Percentiles rank a stretch among this genome's conserved stretches.
Evolutionary conservation across 192 early-diverging fungal species (phyloP).

Genomic region (Coemansia sp.): DNA sequence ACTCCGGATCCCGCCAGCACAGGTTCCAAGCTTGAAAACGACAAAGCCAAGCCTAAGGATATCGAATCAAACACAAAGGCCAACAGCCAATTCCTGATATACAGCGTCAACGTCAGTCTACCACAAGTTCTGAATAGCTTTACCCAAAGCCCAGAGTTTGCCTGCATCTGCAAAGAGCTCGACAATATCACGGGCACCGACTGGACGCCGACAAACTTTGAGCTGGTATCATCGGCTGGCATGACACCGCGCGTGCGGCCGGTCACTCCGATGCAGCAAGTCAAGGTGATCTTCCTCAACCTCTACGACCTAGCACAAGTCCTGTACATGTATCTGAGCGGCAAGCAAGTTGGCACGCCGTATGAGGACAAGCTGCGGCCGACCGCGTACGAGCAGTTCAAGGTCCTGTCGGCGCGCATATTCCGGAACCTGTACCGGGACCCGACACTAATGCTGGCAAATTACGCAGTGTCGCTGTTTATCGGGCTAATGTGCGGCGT

Average conservation of each 20-base stretch:
- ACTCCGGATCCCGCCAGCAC: background rate
- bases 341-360: background rate
- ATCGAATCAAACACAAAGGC: too few species aligned
- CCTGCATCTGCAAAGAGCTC: slow-evolving; percentile 4
- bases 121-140: slow-evolving; percentile 23
- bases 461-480: slow-evolving; percentile 39
- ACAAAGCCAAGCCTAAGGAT: background rate
- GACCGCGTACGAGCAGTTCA: slow-evolving; percentile 49
- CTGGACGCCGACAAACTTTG: slow-evolving; percentile 32
- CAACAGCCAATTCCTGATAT: slow-evolving; percentile 16
- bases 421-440: slow-evolving; percentile 45
- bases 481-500: slow-evolving; percentile 54
- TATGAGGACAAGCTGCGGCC: slow-evolving; percentile 30
- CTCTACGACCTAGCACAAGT: slow-evolving; percentile 23
- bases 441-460: slow-evolving; percentile 40
- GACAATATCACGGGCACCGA: slow-evolving; percentile 18
- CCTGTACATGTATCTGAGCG: slow-evolving; percentile 2
- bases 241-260: slow-evolving; percentile 29
- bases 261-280: slow-evolving; percentile 41
- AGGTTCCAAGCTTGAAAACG: background rate
- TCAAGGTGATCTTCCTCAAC: slow-evolving; percentile 36
- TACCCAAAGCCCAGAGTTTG: slow-evolving; percentile 9
- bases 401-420: slow-evolving; percentile 48
- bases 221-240: slow-evolving; percentile 26
- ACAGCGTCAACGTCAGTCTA: slow-evolving; percentile 21